Base-by-base conservation (phyloP, 2,329 filamentous ascomycete species). In the Apiospora koreana region DNA sequence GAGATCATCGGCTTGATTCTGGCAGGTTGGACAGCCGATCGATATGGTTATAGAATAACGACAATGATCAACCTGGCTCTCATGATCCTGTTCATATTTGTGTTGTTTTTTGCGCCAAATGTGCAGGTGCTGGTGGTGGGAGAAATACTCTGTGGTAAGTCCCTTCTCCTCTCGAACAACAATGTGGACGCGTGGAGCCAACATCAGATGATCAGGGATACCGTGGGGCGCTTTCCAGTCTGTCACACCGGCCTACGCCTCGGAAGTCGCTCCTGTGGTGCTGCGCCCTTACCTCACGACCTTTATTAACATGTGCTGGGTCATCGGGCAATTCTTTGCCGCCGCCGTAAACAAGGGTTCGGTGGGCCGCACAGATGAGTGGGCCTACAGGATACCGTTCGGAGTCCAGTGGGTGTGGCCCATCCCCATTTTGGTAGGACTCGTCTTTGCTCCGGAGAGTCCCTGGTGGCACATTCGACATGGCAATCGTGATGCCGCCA, bases 271-370 rank as follows among this genome's bases (percentile, higher is more conserved):
- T 4, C 83, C 83, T n/a, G 77, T 82, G 64, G 83, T 83, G 1
- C 81, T 89, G 2, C 80, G 87, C 3, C 83, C 84, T 0, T 87
- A 87, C 62, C 80, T 89, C 3, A 88, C 86, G 0, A 86, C 84
- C 0, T 88, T 86, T 68, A 85, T 86, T 75, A 89, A 89, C 72
- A 82, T 88, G 77, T 88, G 86, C 73, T 89, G 86, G 84, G 85
- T 87, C 3, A 85, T 88, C 65, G 87, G 87, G 0, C 86, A 89
- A 71, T 82, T 89, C 72, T 81, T 87, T 64, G 82, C 83, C 0
- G 82, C 83, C 0, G 85, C 83, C 0, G 84, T 88, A 16, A 82
- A 85, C 71, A 81, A 82, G 45, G 81, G 78, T 6, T 82, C 86
- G 5, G 76, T 84, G 10, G 71, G 75, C 28, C 77, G 80, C 1